phyloP scores from a whole-genome alignment of 371 early-diverging fungal species.

The Mucor velutinosus region DNA sequence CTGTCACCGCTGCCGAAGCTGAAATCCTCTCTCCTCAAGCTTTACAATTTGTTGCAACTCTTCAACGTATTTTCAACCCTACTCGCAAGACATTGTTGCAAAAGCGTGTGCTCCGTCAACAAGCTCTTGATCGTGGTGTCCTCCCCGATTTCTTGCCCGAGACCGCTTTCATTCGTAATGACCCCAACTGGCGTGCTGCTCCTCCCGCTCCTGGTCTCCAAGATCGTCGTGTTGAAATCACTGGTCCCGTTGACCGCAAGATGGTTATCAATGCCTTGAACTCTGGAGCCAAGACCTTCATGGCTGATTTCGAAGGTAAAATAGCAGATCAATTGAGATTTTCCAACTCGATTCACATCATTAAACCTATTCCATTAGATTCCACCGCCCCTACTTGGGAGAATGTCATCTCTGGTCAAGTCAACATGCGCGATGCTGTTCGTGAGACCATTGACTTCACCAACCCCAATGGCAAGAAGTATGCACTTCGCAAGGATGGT shows the following conservation, averaged over 20 bases:
- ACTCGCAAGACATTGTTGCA: conserved; percentile 83
- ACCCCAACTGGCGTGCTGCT: conserved; percentile 89
- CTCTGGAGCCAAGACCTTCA: conserved; percentile 91
- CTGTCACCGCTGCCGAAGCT: conserved; percentile 49
- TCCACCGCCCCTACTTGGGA: conserved; percentile 94
- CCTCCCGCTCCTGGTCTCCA: conserved; percentile 88
- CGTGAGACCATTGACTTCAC: conserved; percentile 81
- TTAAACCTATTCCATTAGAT: conserved; percentile 52
- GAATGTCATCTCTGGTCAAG: conserved; percentile 84
- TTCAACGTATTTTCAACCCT: conserved; percentile 87
- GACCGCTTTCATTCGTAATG: conserved; percentile 90
- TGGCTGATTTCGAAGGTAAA: conserved; percentile 97
- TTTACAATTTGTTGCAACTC: conserved; percentile 79
- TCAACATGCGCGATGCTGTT: conserved; percentile 93
- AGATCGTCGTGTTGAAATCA: conserved; percentile 96
- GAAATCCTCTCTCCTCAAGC: conserved; percentile 82
- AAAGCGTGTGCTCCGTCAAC: conserved; percentile 76
- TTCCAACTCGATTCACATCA: neutral
- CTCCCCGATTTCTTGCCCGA: conserved; percentile 93
- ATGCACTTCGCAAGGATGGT: conserved; percentile 76
- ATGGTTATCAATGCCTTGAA: conserved; percentile 98
- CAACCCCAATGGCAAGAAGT: conserved; percentile 90
- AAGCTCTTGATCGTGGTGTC: conserved; percentile 76
- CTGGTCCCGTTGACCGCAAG: conserved; percentile 97
- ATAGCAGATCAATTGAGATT: neutral